A percentile compares a stretch with the other conserved stretches of the same genome.
Conservation (phyloP, 129 eudicot species). For the Artemisia argyi region DNA sequence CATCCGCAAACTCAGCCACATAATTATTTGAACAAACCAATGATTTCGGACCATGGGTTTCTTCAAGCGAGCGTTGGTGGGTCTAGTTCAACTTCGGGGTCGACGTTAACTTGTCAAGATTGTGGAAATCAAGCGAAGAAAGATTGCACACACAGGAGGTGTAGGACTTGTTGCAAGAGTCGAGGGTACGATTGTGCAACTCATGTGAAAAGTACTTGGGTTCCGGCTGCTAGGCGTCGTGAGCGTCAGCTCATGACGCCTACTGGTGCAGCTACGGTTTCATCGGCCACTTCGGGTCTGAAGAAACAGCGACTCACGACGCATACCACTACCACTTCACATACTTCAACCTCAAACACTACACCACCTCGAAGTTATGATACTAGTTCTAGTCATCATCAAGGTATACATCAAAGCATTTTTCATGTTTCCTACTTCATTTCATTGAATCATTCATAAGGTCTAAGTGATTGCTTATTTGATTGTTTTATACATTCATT, state of each 20-base stretch:
- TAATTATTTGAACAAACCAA: conserved; percentile 44
- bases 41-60: conserved; percentile 35
- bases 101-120: conserved; percentile 69
- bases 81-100: conserved; percentile 38
- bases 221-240: conserved; percentile 91
- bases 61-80: conserved; percentile 37
- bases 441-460: too few relatives aligned
- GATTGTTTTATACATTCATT: too few relatives aligned
- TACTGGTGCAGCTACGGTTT: conserved; percentile 43
- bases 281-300: conserved; percentile 76
- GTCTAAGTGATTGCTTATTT: too few relatives aligned
- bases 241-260: conserved; percentile 62
- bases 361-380: conserved; percentile 89
- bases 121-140: conserved; percentile 95
- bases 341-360: conserved; percentile 86
- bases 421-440: too few relatives aligned
- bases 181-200: conserved; percentile 86
- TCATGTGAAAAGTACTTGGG: conserved; percentile 96
- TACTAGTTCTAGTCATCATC: conserved; percentile 73
- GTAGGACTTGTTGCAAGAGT: conserved; percentile 92
- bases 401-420: conserved; percentile 43
- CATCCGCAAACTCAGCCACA: conserved; percentile 24
- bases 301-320: conserved; percentile 78
- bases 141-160: conserved; percentile 77
- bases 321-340: conserved; percentile 73